Percentiles rank a stretch among this genome's conserved stretches.
These are phyloP conservation scores for Lentinula guzmanii DNA, from an alignment of 768 basidiomycete species.

Conservation along the genomic window DNA sequence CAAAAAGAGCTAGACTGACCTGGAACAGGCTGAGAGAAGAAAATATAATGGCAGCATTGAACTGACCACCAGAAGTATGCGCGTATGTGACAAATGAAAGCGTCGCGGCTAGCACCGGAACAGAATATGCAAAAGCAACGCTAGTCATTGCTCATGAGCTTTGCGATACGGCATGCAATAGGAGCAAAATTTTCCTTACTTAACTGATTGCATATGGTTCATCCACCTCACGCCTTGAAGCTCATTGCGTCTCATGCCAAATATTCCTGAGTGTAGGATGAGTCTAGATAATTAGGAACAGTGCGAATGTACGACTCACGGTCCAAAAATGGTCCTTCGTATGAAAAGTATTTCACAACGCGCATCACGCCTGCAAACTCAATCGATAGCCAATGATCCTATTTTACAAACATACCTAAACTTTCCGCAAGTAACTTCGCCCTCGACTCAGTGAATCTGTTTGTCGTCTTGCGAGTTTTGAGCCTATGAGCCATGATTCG, in stretches of 20 bases:
- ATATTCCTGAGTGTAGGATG: conserved; percentile 36
- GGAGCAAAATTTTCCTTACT: conserved; percentile 29
- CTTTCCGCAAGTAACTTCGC: conserved; percentile 64
- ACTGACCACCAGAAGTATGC: conserved; percentile 34
- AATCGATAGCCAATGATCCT: neutral
- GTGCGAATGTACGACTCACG: conserved; percentile 29
- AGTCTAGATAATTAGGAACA: neutral
- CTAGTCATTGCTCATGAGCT: conserved; percentile 20
- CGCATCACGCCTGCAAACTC: conserved; percentile 47
- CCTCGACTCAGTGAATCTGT: conserved; percentile 58
- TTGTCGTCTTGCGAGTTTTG: conserved; percentile 43
- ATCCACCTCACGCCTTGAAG: conserved; percentile 51
- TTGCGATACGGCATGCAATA: no score
- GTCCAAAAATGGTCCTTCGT: conserved; percentile 62
- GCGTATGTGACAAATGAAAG: conserved; percentile 66
- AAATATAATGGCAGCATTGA: conserved; percentile 67
- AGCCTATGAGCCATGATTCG: conserved; percentile 57
- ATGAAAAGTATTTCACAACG: conserved; percentile 74
- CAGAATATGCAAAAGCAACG: conserved; percentile 48
- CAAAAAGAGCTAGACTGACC: conserved; percentile 15
- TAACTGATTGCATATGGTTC: conserved; percentile 54
- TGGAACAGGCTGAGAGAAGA: conserved; percentile 58
- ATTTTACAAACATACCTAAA: conserved; percentile 30
- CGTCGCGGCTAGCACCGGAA: conserved; percentile 61
- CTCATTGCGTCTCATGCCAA: conserved; percentile 46